Base-by-base conservation (phyloP, 2,329 filamentous ascomycete genomes). In the Penicillium sp. region DNA sequence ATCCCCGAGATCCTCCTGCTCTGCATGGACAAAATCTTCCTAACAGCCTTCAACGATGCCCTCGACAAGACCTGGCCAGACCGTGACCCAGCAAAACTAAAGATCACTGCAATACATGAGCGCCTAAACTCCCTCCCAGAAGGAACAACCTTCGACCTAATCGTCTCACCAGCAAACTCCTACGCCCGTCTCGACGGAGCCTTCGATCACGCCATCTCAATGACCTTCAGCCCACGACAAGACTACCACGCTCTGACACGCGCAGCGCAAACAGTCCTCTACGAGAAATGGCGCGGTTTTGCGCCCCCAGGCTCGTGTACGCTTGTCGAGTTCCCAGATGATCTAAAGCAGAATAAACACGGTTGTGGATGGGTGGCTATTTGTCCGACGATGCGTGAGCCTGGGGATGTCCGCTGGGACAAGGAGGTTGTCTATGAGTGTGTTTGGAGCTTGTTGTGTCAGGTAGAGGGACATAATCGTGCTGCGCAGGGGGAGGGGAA, bases 141-240 rank as follows among this genome's bases (percentile, higher is more conserved):
- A 0, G 50, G 58, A 0, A 66, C 75, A 9, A 69, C 69, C 31
- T 82, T 82, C 64, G 78, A 83, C 64, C 71, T 79, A 13, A 70
- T 84, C 42, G 80, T 83, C 23, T 84, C 82, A 1, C 82, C 82
- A 0, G 81, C 82, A 42, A 84, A 84, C 63, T 83, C 80, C 1
- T 84, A 83, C 65, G 82, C 76, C 29, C 75, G 77, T 1, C 75
- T 85, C 0, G 82, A 84, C 60, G 82, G 83, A 29, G 80, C 76
- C 48, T 85, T 83, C 60, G 81, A 84, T 67, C 78, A 82, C 61
- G 82, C 82, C 25, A 80, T 84, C 54, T 83, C 81, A 0, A 73
- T 75, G 33, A 74, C 75, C 12, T 78, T 83, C 58, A 78, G 78
- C 1, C 66, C 62, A 0, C 59, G 60, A 4, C 65, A 76, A 25